These are phyloP conservation scores for Capsicum chinense DNA, from an alignment of 257 asterid genomes.

Conservation along the genomic window DNA sequence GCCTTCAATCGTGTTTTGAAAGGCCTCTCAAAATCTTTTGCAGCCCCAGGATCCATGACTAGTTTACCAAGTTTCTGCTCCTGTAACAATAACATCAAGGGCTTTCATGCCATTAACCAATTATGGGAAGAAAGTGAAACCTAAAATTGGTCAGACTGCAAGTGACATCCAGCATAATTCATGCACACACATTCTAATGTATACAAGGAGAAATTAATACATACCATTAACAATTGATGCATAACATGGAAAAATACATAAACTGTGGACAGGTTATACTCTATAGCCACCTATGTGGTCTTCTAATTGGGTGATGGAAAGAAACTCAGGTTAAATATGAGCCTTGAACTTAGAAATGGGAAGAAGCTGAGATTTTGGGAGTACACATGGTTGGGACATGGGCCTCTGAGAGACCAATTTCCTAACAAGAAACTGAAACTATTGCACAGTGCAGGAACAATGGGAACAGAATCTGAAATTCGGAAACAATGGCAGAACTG, in stretches of 20 bases:
- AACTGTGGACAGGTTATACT: neutral
- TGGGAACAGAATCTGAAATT: neutral
- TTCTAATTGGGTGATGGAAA: constrained; percentile 5
- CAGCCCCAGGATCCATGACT: constrained; percentile 77
- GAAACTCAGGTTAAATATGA: neutral
- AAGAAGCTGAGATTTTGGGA: neutral
- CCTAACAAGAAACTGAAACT: constrained; percentile 11
- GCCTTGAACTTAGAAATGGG: neutral
- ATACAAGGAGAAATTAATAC: constrained; percentile 3
- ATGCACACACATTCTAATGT: neutral
- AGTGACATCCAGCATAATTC: neutral
- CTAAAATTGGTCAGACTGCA: neutral
- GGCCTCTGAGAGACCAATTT: neutral
- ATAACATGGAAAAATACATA: neutral
- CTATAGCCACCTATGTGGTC: neutral
- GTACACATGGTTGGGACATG: neutral
- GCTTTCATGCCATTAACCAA: neutral
- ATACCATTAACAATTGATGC: neutral
- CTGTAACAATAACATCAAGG: constrained; percentile 48
- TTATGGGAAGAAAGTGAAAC: constrained; percentile 10
- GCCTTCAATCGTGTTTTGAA: constrained; percentile 52
- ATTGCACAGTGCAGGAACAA: constrained; percentile 3
- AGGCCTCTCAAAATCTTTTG: constrained; percentile 88
- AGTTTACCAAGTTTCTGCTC: constrained; percentile 81
- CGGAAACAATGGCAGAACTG: neutral